phyloP scores from a whole-genome alignment of 352 stramenopile species.

The Globisporangium perplexum region DNA sequence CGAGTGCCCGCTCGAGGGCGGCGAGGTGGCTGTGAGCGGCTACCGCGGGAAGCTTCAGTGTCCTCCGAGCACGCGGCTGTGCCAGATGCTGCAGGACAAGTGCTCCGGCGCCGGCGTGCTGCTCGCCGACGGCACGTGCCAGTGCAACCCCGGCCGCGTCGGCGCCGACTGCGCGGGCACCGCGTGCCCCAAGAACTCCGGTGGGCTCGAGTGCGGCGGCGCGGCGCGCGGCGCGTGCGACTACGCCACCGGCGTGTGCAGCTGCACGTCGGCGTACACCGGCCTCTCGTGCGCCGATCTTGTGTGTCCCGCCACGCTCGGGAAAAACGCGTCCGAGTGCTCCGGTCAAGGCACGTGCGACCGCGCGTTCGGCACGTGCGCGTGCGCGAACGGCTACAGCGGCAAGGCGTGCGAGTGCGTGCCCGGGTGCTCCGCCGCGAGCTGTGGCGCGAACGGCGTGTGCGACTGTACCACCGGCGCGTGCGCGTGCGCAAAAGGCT shows the following conservation, averaged over 20 bases:
- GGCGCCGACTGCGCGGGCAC: slow-evolving; percentile 49
- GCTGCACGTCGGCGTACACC: slow-evolving; percentile 42
- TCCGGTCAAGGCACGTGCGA: slow-evolving; percentile 63
- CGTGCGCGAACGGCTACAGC: slow-evolving; percentile 44
- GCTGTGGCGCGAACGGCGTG: slow-evolving; percentile 30
- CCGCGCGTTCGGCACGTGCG: slow-evolving; percentile 35
- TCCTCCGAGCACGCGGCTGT: slow-evolving; percentile 40
- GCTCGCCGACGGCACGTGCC: slow-evolving; percentile 35
- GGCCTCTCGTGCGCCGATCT: slow-evolving; percentile 54
- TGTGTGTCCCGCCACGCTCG: slow-evolving; percentile 31
- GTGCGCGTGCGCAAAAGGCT: slow-evolving; percentile 42
- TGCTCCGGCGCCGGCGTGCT: slow-evolving; percentile 62
- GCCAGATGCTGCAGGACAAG: slow-evolving; percentile 60
- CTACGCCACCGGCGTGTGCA: slow-evolving; percentile 33
- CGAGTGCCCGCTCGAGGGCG: slow-evolving; percentile 52
- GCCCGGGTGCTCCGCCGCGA: slow-evolving; percentile 41
- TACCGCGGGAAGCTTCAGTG: slow-evolving; percentile 48
- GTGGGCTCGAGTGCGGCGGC: slow-evolving; percentile 32
- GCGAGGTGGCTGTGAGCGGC: slow-evolving; percentile 40
- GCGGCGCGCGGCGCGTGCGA: slow-evolving; percentile 40
- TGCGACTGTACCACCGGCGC: slow-evolving; percentile 65
- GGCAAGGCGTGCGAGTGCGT: slow-evolving; percentile 69
- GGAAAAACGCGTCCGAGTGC: slow-evolving; percentile 51
- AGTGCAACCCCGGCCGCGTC: slow-evolving; percentile 49
- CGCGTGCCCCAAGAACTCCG: slow-evolving; percentile 32